Evolutionary conservation across 2,329 filamentous ascomycete species (phyloP), one percentile per base, ranked within the genome.

Genomic region (Pezicula neosporulosa): DNA sequence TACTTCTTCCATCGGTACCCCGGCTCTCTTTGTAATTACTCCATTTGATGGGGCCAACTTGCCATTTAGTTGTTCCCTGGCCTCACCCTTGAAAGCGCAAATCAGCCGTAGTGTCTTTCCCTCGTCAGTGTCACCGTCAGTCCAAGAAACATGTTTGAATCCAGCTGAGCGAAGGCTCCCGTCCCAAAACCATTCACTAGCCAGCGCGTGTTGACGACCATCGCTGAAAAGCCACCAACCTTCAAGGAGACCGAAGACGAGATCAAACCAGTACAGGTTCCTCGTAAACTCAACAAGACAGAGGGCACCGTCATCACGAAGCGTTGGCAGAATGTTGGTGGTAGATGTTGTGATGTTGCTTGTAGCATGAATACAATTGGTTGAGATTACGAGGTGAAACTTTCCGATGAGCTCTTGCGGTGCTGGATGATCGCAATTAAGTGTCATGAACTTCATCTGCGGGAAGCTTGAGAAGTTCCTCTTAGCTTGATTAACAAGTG

Each of bases 1-100:
- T 76, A 1, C 71, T 74, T 1, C 79, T 19, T 0, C 71, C 72
- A 53, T 73, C 72, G 0, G 70, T 70, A 0, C 73, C 71, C 45
- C 77, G 77, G 58, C 66, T 2, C 24, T 33, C 7, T 68, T 49
- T 24, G 35, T 33, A 10, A 47, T 15, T 12, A 15, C 10, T 4
- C 28, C 6, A 8, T 7, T 4, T 9, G 28, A 12, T 7, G 6
- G 2, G 28, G 28, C 27, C 5, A 5, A 9, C 27, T 9, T 4
- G 3, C 6, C 3, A 7, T 30, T 2, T 30, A 3, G 9, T 4
- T 8, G 3, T 3, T 9, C 6, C 28, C 6, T 3, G 28, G 28
- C 10, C 3, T 7, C 28, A 30, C 2, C 10, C 6, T 30, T 30
- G 6, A 30, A 30, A 12, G 48, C 53, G 28, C 53, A 42, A 49